These are phyloP conservation scores for Colletotrichum lini DNA, from an alignment of 2,329 filamentous ascomycete genomes.

Conservation along the genomic window DNA sequence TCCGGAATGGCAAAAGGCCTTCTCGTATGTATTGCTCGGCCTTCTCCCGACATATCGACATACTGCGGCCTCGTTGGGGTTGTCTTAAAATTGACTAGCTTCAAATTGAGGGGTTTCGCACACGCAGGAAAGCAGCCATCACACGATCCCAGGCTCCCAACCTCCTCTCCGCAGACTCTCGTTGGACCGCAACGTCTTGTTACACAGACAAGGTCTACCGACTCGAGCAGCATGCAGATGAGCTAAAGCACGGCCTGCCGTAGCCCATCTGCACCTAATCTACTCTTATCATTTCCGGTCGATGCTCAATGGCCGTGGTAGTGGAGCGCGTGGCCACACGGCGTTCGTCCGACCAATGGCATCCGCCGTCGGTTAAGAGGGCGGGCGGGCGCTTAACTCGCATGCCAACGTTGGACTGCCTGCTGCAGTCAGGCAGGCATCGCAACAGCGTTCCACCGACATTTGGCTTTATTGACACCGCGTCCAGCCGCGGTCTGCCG, in stretches of 20 bases:
- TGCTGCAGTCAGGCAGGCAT: constrained; percentile 3
- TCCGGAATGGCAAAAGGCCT: background rate
- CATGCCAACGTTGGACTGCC: constrained; percentile 25
- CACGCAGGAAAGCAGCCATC: background rate
- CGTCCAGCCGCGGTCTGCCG: background rate
- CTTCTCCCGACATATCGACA: background rate
- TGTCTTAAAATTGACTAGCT: background rate
- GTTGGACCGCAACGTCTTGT: constrained; percentile 2
- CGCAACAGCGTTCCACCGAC: constrained; percentile 1
- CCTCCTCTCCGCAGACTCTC: background rate
- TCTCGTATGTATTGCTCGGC: background rate
- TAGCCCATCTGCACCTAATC: constrained; percentile 13
- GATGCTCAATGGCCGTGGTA: constrained; percentile 6
- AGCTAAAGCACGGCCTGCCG: constrained; percentile 7
- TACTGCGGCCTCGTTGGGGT: background rate
- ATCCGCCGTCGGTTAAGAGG: background rate
- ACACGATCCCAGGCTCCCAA: constrained; percentile 11
- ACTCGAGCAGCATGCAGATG: constrained; percentile 1
- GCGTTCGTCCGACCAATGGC: constrained; percentile 28
- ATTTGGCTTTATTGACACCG: background rate
- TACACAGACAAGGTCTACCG: background rate
- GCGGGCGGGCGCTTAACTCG: constrained; percentile 24
- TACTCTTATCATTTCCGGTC: background rate
- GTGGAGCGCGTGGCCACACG: constrained; percentile 14
- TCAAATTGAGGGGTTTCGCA: constrained; percentile 9